These are phyloP conservation scores for Mrakia gelida DNA, from an alignment of 768 basidiomycete species.

Conservation along the genomic window DNA sequence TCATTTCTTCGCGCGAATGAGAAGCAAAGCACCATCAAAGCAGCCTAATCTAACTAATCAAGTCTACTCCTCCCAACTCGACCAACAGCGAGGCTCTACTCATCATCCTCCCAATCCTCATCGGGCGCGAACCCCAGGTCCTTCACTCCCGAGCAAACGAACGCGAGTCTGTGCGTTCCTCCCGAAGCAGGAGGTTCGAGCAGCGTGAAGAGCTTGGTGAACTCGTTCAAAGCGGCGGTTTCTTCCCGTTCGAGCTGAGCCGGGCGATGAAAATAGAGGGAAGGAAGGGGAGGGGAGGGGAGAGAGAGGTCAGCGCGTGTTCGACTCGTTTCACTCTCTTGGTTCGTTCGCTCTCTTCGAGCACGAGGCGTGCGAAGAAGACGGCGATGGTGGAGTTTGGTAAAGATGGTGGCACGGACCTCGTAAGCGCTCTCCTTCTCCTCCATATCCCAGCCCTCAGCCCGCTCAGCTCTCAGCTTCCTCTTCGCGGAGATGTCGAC, in stretches of 20 bases:
- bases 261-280: too few relatives aligned
- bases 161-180: slow-evolving; percentile 2
- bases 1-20: too few relatives aligned
- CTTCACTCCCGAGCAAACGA: slow-evolving; percentile 21
- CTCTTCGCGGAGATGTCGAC: slow-evolving; percentile 65
- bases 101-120: slow-evolving; percentile 32
- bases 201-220: not conserved
- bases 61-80: not conserved
- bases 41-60: not conserved
- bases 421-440: slow-evolving; percentile 37
- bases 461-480: slow-evolving; percentile 62
- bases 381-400: too few relatives aligned
- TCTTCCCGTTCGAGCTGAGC: slow-evolving; percentile 30
- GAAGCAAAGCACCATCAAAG: not conserved
- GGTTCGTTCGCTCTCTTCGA: too few relatives aligned
- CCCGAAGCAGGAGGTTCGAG: slow-evolving; percentile 13
- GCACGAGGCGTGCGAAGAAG: too few relatives aligned
- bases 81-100: not conserved
- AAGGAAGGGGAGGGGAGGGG: too few relatives aligned
- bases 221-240: slow-evolving; percentile 8
- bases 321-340: not conserved
- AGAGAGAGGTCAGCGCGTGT: not conserved
- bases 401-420: slow-evolving; percentile 4
- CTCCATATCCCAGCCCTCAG: slow-evolving; percentile 73
- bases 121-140: slow-evolving; percentile 23